Evolutionary conservation across 140 eudicot species (phyloP).

Genomic region (Senecio squalidus): DNA sequence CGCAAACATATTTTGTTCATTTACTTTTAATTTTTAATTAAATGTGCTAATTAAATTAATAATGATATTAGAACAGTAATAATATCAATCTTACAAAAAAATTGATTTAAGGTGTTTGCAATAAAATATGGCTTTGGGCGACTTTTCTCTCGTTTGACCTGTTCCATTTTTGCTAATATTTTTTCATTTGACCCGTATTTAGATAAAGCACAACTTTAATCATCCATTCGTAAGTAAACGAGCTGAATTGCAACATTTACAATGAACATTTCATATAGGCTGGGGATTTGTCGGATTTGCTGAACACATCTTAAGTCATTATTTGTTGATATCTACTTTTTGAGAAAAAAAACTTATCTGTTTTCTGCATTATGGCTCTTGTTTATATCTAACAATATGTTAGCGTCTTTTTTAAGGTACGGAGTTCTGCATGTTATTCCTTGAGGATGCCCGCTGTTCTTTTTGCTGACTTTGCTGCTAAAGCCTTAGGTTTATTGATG

Average conservation of each 20-base stretch:
- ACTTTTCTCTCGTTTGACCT: too few relatives aligned
- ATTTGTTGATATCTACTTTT: background rate
- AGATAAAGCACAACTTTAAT: background rate
- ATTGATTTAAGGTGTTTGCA: background rate
- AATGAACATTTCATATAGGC: background rate
- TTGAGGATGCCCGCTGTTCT: conserved; percentile 38
- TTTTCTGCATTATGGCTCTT: too few relatives aligned
- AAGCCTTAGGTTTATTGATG: conserved; percentile 55
- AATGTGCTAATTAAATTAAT: background rate
- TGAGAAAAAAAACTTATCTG: background rate
- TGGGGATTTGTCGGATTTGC: background rate
- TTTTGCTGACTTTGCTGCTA: conserved; percentile 53
- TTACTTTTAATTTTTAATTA: background rate
- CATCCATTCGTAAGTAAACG: background rate
- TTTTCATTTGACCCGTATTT: background rate
- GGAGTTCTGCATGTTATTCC: conserved; percentile 71
- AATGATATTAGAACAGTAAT: background rate
- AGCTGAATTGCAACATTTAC: background rate
- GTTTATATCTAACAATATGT: background rate
- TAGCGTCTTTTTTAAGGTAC: conserved; percentile 51
- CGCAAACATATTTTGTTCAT: background rate
- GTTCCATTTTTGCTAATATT: too few relatives aligned
- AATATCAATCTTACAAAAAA: background rate
- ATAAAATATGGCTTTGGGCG: too few relatives aligned
- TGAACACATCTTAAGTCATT: background rate